Conservation (phyloP, 225 moss, liverwort and hornwort species). For the Marchantia polymorpha region DNA sequence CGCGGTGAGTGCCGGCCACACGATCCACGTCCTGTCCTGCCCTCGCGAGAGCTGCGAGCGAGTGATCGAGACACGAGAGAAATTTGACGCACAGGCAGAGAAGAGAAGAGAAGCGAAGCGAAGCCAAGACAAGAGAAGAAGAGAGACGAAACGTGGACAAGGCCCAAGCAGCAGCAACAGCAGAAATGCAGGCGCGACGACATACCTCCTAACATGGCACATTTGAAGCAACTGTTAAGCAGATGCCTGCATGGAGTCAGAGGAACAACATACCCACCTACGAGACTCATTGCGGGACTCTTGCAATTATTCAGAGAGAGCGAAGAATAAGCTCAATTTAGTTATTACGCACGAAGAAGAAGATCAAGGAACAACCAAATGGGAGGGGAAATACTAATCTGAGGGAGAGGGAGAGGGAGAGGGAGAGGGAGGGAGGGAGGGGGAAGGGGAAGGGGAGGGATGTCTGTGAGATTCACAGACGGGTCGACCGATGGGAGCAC, state of each 20-base stretch:
- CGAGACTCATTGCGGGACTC: background rate
- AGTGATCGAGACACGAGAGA: background rate
- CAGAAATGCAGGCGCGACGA: background rate
- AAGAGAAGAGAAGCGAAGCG: background rate
- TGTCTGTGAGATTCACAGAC: background rate
- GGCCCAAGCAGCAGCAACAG: background rate
- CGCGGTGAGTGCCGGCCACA: background rate
- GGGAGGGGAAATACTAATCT: background rate
- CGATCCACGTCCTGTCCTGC: background rate
- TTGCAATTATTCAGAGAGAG: background rate
- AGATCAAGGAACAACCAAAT: background rate
- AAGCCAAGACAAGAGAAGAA: background rate
- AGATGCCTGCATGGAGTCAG: constrained; percentile 15
- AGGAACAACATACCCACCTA: constrained; percentile 6
- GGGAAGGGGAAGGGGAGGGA: background rate
- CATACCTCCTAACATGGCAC: constrained; percentile 19
- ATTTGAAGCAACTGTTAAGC: constrained; percentile 21
- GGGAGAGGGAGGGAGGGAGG: background rate
- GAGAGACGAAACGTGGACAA: background rate
- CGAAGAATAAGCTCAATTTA: background rate
- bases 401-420: background rate
- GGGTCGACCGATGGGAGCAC: background rate
- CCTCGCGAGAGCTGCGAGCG: background rate
- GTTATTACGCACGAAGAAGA: background rate
- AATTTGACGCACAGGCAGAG: background rate